phyloP scores from a whole-genome alignment of 2,329 filamentous ascomycete genomes.

The Venturia carpophila region DNA sequence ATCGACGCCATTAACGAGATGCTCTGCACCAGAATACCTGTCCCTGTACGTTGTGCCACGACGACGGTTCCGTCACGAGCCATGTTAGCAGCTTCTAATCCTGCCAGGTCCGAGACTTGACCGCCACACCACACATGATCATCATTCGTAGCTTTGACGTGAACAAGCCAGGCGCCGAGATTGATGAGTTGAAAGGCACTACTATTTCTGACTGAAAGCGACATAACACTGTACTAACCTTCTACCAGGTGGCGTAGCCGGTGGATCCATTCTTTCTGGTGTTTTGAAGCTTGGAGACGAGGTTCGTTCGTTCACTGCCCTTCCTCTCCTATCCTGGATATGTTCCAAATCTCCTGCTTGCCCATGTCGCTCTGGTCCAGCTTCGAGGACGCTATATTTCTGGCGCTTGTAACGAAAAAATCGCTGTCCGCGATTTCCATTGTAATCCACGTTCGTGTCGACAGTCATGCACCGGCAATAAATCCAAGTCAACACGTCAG shows the following conservation, averaged over 20 bases:
- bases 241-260: slow-evolving; percentile 71
- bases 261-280: slow-evolving; percentile 92
- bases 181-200: slow-evolving; percentile 83
- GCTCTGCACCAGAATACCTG: slow-evolving; percentile 89
- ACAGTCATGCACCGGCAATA: no score
- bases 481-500: no score
- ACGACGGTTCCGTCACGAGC: slow-evolving; percentile 40
- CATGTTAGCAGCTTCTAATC: background rate
- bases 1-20: slow-evolving; percentile 97
- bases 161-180: slow-evolving; percentile 98
- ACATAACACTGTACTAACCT: background rate
- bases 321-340: background rate
- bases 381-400: background rate
- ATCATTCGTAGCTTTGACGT: slow-evolving; percentile 99
- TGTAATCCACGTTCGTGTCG: no score
- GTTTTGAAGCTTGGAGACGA: slow-evolving; percentile 95
- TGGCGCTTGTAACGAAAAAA: background rate
- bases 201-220: background rate
- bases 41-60: slow-evolving; percentile 51
- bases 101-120: slow-evolving; percentile 62
- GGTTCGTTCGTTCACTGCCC: slow-evolving; percentile 22
- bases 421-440: no score
- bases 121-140: slow-evolving; percentile 92
- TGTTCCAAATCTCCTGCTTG: background rate
- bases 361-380: background rate